These are phyloP conservation scores for Capsella rubella DNA, from an alignment of 441 rosid genomes.

Conservation along the genomic window DNA sequence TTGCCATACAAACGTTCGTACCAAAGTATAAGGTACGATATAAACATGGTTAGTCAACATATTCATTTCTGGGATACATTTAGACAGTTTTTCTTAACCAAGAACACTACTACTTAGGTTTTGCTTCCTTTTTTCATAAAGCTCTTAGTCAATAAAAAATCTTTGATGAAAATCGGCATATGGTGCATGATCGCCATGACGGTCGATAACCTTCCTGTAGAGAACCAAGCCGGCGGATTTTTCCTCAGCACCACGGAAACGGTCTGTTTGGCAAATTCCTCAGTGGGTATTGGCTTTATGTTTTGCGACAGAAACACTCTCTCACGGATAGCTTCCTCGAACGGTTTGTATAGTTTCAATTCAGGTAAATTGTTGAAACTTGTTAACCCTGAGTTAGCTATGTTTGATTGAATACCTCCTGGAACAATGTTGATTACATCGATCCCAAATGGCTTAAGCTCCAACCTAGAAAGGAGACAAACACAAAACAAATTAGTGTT, in stretches of 20 bases:
- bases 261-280: slow-evolving; percentile 72
- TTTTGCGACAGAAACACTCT: slow-evolving; percentile 69
- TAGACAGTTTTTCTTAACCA: background rate
- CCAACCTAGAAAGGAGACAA: slow-evolving; percentile 53
- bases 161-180: slow-evolving; percentile 63
- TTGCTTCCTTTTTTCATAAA: slow-evolving; percentile 47
- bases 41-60: background rate
- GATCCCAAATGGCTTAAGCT: slow-evolving; percentile 85
- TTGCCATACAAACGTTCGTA: background rate
- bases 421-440: slow-evolving; percentile 82
- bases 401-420: slow-evolving; percentile 80
- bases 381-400: slow-evolving; percentile 60
- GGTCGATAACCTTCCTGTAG: slow-evolving; percentile 61
- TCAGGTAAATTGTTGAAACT: slow-evolving; percentile 69
- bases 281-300: slow-evolving; percentile 59
- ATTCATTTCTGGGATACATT: slow-evolving; percentile 15
- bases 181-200: slow-evolving; percentile 60
- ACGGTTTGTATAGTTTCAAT: slow-evolving; percentile 75
- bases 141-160: slow-evolving; percentile 55
- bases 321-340: slow-evolving; percentile 57
- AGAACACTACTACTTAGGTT: slow-evolving; percentile 2
- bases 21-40: background rate
- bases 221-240: slow-evolving; percentile 78
- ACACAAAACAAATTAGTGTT: background rate
- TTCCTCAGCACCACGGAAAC: slow-evolving; percentile 65